These are phyloP conservation scores for Pestalotiopsis sp. DNA, from an alignment of 2,329 filamentous ascomycete genomes.

Conservation along the genomic window DNA sequence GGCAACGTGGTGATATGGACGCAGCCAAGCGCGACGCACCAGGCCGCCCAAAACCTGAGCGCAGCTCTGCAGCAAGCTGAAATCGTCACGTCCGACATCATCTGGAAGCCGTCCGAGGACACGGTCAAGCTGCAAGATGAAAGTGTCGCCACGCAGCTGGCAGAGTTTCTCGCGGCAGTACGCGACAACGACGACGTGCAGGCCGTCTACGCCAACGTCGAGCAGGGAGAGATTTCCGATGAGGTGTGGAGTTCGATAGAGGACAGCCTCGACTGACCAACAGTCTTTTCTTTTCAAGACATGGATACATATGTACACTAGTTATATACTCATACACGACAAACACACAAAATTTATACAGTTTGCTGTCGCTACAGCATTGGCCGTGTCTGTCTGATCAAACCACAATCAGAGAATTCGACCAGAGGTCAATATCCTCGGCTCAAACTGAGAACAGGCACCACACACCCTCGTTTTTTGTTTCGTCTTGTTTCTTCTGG, in stretches of 20 bases:
- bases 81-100: constrained; percentile 75
- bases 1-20: constrained; percentile 73
- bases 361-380: too few relatives aligned
- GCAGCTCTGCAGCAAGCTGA: constrained; percentile 62
- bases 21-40: constrained; percentile 65
- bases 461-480: too few relatives aligned
- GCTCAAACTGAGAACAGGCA: neutral
- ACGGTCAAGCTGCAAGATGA: constrained; percentile 64
- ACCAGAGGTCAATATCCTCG: neutral
- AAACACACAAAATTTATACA: neutral
- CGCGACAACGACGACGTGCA: constrained; percentile 75
- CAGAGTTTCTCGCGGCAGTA: constrained; percentile 60
- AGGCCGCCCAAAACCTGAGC: constrained; percentile 66
- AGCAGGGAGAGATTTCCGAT: constrained; percentile 52
- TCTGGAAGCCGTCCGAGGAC: constrained; percentile 84
- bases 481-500: too few relatives aligned
- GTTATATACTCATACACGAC: constrained; percentile 17
- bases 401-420: neutral
- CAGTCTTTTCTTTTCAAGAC: neutral
- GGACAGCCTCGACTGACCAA: constrained; percentile 48
- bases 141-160: constrained; percentile 58
- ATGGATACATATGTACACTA: constrained; percentile 18
- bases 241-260: constrained; percentile 58
- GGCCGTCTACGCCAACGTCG: constrained; percentile 75
- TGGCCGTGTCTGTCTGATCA: neutral